Conservation (phyloP, 169 alveolate species). For the Plasmodium coatneyi region DNA sequence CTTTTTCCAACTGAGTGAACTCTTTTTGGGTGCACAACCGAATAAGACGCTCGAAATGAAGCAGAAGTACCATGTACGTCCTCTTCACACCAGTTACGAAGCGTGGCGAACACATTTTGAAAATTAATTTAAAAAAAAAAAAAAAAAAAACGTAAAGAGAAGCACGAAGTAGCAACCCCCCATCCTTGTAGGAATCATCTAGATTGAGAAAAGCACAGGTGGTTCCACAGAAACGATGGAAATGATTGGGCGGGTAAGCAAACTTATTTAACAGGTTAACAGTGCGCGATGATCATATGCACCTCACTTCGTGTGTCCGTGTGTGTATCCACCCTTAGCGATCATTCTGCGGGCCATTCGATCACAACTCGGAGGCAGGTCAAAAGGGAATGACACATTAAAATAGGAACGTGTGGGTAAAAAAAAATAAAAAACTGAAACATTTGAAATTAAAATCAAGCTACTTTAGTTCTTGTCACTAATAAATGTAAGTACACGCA, state of each 20-base stretch:
- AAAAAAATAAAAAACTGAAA: constrained; percentile 19
- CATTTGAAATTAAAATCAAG: constrained; percentile 39
- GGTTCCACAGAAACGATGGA: neutral
- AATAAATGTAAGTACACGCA: neutral
- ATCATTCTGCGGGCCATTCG: neutral
- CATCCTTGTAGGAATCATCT: neutral
- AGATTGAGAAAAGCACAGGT: neutral
- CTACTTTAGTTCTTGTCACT: constrained; percentile 5
- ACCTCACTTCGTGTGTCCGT: neutral
- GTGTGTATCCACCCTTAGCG: neutral
- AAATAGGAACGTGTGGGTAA: neutral
- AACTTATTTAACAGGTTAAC: neutral
- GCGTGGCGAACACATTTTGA: neutral
- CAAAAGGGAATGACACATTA: too few species aligned
- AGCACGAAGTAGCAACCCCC: neutral
- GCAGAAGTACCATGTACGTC: neutral
- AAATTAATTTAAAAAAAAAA: neutral
- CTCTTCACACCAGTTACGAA: neutral
- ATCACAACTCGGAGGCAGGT: neutral
- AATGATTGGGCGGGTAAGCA: neutral
- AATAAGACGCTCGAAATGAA: neutral
- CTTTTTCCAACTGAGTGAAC: neutral
- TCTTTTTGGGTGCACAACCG: neutral
- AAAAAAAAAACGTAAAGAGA: neutral
- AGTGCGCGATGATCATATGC: neutral